Conservation (phyloP, 768 basidiomycete genomes). For the Strobilomyces echinocephalus region DNA sequence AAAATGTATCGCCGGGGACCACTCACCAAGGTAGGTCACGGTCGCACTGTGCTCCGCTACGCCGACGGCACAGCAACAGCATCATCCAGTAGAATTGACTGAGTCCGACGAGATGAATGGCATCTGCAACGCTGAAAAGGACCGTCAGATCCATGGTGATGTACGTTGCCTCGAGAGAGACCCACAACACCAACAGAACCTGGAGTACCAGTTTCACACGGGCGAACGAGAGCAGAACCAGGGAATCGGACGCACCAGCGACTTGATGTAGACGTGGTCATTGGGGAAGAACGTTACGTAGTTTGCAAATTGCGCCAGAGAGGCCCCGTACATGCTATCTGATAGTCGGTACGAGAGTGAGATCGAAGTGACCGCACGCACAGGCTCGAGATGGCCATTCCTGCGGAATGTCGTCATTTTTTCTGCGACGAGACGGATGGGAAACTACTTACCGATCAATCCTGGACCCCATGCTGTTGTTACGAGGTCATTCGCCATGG, state of each 20-base stretch:
- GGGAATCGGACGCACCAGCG: constrained; percentile 1
- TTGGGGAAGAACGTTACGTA: constrained; percentile 7
- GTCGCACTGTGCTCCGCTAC: not conserved
- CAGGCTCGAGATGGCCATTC: not conserved
- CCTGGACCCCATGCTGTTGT: constrained; percentile 9
- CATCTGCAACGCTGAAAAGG: constrained; percentile 5
- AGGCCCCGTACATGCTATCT: constrained; percentile 10
- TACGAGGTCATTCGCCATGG: constrained; percentile 6
- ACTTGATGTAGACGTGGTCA: constrained; percentile 4
- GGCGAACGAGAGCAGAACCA: not conserved
- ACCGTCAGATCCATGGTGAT: not conserved
- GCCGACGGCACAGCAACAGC: constrained; percentile 6
- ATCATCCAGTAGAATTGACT: constrained; percentile 3
- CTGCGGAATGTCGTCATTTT: not conserved
- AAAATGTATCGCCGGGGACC: not conserved
- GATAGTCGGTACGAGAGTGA: not conserved
- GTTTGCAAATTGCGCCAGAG: constrained; percentile 1
- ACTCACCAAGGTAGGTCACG: constrained; percentile 9
- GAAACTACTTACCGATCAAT: constrained; percentile 6
- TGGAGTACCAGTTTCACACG: not conserved
- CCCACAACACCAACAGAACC: constrained; percentile 13
- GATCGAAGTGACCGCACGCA: not conserved
- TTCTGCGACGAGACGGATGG: not conserved
- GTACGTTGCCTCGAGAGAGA: not conserved
- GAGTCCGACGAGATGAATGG: constrained; percentile 1